Percentiles rank a stretch among this genome's conserved stretches.
phyloP scores from a whole-genome alignment of 768 basidiomycete genomes.

The Lentinula lateritia region DNA sequence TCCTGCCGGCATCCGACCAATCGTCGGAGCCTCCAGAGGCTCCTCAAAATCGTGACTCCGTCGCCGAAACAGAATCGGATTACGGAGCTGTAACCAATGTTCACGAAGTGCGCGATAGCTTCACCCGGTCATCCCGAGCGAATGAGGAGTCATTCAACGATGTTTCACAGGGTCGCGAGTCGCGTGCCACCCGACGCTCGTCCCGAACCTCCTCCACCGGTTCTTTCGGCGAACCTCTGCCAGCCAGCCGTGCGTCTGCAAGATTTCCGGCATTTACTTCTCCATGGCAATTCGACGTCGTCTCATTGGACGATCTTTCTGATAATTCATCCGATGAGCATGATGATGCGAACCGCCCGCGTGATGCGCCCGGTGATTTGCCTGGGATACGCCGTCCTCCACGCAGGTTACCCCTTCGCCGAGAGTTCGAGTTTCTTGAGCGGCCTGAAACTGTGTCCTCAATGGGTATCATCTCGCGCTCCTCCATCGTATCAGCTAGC shows the following conservation, averaged over 20 bases:
- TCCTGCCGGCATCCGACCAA: neutral
- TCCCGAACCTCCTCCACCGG: conserved; percentile 44
- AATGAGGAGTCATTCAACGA: neutral
- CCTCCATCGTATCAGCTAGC: conserved; percentile 46
- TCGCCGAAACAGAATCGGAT: neutral
- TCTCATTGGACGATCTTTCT: conserved; percentile 77
- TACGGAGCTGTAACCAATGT: conserved; percentile 1
- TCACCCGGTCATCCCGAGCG: neutral
- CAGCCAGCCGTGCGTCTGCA: conserved; percentile 23
- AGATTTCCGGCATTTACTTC: conserved; percentile 34
- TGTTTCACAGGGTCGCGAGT: neutral
- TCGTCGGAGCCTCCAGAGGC: neutral
- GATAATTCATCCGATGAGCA: conserved; percentile 59
- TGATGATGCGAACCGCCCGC: conserved; percentile 15
- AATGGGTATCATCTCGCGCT: conserved; percentile 64
- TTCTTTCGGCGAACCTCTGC: conserved; percentile 42
- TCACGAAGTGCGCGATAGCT: neutral
- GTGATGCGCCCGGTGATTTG: conserved; percentile 23
- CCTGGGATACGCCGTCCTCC: conserved; percentile 4
- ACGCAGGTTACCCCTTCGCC: conserved; percentile 53
- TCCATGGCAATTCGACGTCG: conserved; percentile 64
- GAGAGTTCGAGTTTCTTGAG: conserved; percentile 78
- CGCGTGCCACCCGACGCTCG: conserved; percentile 18
- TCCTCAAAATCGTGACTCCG: conserved; percentile 3
- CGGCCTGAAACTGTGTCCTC: conserved; percentile 75